Evolutionary conservation across 345 rosid genomes (phyloP).

Genomic region (Eucalyptus decipiens): DNA sequence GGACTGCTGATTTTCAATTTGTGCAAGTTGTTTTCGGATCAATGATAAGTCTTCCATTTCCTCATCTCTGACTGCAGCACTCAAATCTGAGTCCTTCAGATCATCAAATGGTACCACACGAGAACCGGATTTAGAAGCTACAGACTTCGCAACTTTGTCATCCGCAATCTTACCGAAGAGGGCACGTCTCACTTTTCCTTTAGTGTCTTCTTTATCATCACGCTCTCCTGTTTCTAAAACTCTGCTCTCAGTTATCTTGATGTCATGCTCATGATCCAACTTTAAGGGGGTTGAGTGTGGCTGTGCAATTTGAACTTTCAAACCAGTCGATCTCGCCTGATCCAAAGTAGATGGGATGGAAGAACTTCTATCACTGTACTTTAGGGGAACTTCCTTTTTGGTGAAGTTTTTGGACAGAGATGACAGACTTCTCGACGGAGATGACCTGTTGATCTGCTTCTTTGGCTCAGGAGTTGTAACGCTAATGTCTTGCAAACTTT

Average conservation of each 20-base stretch:
- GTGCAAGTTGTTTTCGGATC: constrained; percentile 65
- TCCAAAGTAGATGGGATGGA: constrained; percentile 1
- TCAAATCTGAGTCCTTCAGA: constrained; percentile 16
- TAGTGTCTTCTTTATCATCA: constrained; percentile 3
- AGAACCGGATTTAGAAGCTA: constrained; percentile 41
- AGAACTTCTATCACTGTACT: constrained; percentile 15
- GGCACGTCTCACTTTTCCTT: constrained; percentile 31
- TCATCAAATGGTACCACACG: constrained; percentile 48
- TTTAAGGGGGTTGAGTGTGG: constrained; percentile 4
- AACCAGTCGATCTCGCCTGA: constrained; percentile 8
- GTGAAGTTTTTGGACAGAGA: constrained; percentile 6
- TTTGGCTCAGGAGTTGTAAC: constrained; percentile 25
- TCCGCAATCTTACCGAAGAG: constrained; percentile 13
- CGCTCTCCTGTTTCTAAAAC: constrained; percentile 10
- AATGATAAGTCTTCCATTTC: constrained; percentile 51
- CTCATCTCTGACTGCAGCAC: constrained; percentile 18
- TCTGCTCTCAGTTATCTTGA: neutral
- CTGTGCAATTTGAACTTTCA: constrained; percentile 19
- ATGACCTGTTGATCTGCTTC: constrained; percentile 61
- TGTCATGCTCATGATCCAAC: constrained; percentile 4
- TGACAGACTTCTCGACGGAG: constrained; percentile 16
- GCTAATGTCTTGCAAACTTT: constrained; percentile 29
- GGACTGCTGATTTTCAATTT: constrained; percentile 84
- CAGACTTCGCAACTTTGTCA: constrained; percentile 22
- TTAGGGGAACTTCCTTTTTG: constrained; percentile 24